Evolutionary conservation across 306 rosid species (phyloP), one percentile per base, ranked within the genome.

Genomic region (Vigna mungo): DNA sequence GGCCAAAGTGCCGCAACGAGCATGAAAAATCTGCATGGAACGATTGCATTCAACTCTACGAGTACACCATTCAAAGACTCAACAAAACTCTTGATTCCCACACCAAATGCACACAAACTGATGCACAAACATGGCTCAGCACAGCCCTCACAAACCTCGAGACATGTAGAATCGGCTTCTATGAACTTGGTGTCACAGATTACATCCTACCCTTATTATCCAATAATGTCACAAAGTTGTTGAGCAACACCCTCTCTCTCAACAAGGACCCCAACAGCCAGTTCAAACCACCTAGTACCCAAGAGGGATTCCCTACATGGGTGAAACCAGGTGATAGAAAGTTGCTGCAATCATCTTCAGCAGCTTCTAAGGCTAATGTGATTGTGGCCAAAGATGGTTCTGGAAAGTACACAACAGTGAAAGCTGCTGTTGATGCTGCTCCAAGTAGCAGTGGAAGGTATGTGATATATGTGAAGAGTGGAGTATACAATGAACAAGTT

Each of bases 301-400:
- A 66, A 49, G 80, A 77, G 0, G 97, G 95, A 25, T 89, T 88
- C 23, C 98, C 98, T 1, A 77, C 77, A 10, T 93, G 98, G 98
- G 87, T 93, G 0, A 87, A 68, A 1, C 91, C 96, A 0, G 91
- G 98, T 0, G 93, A 91, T 23, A 52, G 97, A 60, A 93, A 82
- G 21, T 79, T 93, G 17, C 61, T 93, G 78, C 98, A 87, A 56
- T 62, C 97, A 0, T 72, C 89, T 37, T 84, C 96, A 0, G 84
- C 90, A 0, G 81, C 89, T 18, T 78, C 88, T 1, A 65, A 60
- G 17, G 98, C 96, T 0, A 74, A 93, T 27, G 85, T 81, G 0
- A 89, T 93, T 49, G 98, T 93, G 68, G 98, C 97, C 0, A 68
- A 83, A 47, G 98, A 93, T 14, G 96, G 98, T 12, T 91, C 98